These are phyloP conservation scores for Fraxinus excelsior DNA, from an alignment of 257 asterid species.

Conservation along the genomic window DNA sequence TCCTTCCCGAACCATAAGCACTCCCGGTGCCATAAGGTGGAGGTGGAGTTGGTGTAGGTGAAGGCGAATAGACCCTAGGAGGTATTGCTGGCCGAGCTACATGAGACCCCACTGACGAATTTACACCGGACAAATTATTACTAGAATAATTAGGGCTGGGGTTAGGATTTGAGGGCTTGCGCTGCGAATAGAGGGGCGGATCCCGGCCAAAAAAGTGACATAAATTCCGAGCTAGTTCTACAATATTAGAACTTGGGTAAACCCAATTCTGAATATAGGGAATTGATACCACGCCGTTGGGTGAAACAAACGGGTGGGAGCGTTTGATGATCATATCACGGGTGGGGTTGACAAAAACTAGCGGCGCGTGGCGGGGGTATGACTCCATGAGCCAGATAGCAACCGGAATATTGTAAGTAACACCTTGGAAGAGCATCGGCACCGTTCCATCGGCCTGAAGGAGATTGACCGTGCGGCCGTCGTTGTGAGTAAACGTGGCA, in stretches of 20 bases:
- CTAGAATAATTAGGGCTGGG: conserved; percentile 42
- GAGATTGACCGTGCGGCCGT: conserved; percentile 81
- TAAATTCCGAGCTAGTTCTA: conserved; percentile 67
- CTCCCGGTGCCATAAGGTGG: conserved; percentile 57
- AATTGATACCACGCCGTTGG: conserved; percentile 79
- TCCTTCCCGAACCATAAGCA: conserved; percentile 38
- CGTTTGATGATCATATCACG: conserved; percentile 86
- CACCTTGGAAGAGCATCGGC: conserved; percentile 69
- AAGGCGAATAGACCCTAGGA: conserved; percentile 58
- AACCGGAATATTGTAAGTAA: conserved; percentile 84
- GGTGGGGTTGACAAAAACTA: conserved; percentile 86
- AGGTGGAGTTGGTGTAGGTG: conserved; percentile 43
- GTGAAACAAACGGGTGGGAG: conserved; percentile 77
- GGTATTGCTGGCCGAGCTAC: conserved; percentile 64
- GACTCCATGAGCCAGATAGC: conserved; percentile 87
- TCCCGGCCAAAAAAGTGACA: conserved; percentile 70
- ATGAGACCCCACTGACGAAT: conserved; percentile 40
- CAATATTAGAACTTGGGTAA: conserved; percentile 79
- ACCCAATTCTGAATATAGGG: conserved; percentile 78
- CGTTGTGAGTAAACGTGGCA: conserved; percentile 89
- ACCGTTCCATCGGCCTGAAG: conserved; percentile 89
- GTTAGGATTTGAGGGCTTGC: conserved; percentile 46
- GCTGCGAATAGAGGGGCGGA: conserved; percentile 83
- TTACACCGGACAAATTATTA: conserved; percentile 27
- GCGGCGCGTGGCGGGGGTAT: conserved; percentile 83